Conservation (phyloP, 2,329 filamentous ascomycete genomes). For the Bimuria novae-zelandiae region DNA sequence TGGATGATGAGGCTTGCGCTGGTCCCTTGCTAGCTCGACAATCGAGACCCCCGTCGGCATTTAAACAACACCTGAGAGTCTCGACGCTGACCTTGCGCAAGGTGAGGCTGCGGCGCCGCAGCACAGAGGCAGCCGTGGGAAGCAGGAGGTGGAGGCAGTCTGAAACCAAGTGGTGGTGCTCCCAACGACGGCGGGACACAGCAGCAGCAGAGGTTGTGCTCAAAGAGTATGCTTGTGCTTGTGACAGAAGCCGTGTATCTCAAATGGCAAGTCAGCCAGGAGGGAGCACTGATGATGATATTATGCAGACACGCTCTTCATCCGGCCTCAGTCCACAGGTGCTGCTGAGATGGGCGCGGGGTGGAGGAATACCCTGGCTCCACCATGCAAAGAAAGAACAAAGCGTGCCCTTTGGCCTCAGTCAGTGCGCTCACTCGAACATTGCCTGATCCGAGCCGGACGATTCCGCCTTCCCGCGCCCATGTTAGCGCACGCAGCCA, state of each 20-base stretch:
- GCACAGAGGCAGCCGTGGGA: slow-evolving; percentile 29
- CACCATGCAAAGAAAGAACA: slow-evolving; percentile 31
- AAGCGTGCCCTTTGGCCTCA: slow-evolving; percentile 29
- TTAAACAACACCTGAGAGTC: slow-evolving; percentile 30
- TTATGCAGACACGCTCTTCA: too few relatives aligned
- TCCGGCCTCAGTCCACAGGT: slow-evolving; percentile 33
- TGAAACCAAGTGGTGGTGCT: slow-evolving; percentile 40
- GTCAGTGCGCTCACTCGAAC: slow-evolving; percentile 23
- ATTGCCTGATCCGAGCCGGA: slow-evolving; percentile 24
- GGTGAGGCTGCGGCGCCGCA: slow-evolving; percentile 32
- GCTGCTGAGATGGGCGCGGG: slow-evolving; percentile 37
- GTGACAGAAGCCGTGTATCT: slow-evolving; percentile 36
- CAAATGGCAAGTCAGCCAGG: slow-evolving; percentile 17
- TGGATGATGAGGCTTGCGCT: slow-evolving; percentile 32
- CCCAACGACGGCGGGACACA: slow-evolving; percentile 36
- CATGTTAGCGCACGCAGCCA: slow-evolving; percentile 22
- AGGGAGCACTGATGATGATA: slow-evolving; percentile 33
- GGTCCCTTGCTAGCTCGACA: slow-evolving; percentile 39
- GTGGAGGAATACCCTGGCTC: slow-evolving; percentile 15
- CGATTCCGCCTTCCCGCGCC: slow-evolving; percentile 43
- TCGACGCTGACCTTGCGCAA: slow-evolving; percentile 29
- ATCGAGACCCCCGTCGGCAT: slow-evolving; percentile 36
- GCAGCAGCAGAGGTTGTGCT: slow-evolving; percentile 38
- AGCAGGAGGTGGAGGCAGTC: slow-evolving; percentile 35
- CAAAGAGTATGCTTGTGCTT: slow-evolving; percentile 31